phyloP scores from a whole-genome alignment of 2,329 filamentous ascomycete genomes.

The Hypomyces rosellus region DNA sequence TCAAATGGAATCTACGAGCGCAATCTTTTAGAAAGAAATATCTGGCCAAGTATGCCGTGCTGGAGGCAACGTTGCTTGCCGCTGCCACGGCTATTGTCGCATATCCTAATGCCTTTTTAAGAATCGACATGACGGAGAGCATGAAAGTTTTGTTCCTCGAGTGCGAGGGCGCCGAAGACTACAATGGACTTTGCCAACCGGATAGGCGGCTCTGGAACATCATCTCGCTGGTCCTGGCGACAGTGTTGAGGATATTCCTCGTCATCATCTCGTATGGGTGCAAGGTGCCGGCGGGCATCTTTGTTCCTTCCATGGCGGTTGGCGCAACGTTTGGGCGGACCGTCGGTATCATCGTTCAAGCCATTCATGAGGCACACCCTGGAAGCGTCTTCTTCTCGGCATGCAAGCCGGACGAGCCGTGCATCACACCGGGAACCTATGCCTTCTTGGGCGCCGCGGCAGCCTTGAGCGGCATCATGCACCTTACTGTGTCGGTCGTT shows the following conservation, averaged over 20 bases:
- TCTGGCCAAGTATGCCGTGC: conserved; percentile 72
- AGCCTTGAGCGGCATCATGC: conserved; percentile 93
- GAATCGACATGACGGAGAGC: conserved; percentile 98
- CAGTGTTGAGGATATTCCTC: conserved; percentile 70
- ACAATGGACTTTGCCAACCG: conserved; percentile 79
- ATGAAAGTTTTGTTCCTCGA: conserved; percentile 98
- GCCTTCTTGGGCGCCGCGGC: conserved; percentile 91
- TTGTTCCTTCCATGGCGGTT: conserved; percentile 96
- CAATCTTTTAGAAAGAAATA: conserved; percentile 95
- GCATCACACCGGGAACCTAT: conserved; percentile 96
- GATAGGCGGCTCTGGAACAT: conserved; percentile 74
- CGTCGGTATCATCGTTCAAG: conserved; percentile 90
- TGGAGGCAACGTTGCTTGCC: conserved; percentile 80
- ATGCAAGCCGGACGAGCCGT: conserved; percentile 85
- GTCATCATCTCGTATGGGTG: conserved; percentile 96
- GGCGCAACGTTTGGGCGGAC: conserved; percentile 90
- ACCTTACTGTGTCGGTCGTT: conserved; percentile 91
- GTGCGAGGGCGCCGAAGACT: conserved; percentile 83
- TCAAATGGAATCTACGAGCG: conserved; percentile 91
- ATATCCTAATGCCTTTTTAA: conserved; percentile 90
- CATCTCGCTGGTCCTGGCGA: conserved; percentile 70
- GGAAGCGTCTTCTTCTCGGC: conserved; percentile 77
- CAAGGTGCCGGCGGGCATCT: conserved; percentile 96
- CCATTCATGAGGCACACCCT: conserved; percentile 78
- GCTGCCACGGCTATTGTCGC: conserved; percentile 83